phyloP scores from a whole-genome alignment of 345 rosid species.

The Excoecaria cochinchinensis region DNA sequence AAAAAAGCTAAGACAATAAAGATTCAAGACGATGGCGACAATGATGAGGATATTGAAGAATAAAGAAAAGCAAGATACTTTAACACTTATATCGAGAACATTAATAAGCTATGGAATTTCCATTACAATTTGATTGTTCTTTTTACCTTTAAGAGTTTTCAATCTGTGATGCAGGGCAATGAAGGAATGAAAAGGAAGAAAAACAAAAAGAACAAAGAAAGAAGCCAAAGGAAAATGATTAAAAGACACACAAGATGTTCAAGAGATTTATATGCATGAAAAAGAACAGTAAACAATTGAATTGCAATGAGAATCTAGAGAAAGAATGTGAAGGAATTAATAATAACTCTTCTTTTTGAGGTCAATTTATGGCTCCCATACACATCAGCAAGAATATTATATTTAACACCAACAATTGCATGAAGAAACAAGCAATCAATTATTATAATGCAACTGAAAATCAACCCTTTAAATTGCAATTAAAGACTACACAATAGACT shows the following conservation, averaged over 20 bases:
- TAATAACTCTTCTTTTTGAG: neutral
- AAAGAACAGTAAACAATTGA: neutral
- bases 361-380: neutral
- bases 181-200: too few species aligned
- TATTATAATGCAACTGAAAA: conserved; percentile 1
- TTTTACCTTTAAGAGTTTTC: too few species aligned
- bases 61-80: conserved; percentile 37
- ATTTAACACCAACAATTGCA: neutral
- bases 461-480: neutral
- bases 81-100: conserved; percentile 46
- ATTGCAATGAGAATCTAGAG: neutral
- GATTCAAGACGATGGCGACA: conserved; percentile 13
- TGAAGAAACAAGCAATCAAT: neutral
- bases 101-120: conserved; percentile 31
- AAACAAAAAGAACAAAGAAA: too few species aligned
- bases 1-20: conserved; percentile 5
- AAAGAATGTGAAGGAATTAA: neutral
- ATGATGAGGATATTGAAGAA: conserved; percentile 28
- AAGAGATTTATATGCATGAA: neutral
- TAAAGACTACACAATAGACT: neutral
- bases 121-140: conserved; percentile 29
- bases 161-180: too few species aligned
- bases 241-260: neutral
- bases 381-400: neutral
- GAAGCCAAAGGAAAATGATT: too few species aligned